Conservation (phyloP, 2,329 filamentous ascomycete genomes). For the Beauveria varroae region DNA sequence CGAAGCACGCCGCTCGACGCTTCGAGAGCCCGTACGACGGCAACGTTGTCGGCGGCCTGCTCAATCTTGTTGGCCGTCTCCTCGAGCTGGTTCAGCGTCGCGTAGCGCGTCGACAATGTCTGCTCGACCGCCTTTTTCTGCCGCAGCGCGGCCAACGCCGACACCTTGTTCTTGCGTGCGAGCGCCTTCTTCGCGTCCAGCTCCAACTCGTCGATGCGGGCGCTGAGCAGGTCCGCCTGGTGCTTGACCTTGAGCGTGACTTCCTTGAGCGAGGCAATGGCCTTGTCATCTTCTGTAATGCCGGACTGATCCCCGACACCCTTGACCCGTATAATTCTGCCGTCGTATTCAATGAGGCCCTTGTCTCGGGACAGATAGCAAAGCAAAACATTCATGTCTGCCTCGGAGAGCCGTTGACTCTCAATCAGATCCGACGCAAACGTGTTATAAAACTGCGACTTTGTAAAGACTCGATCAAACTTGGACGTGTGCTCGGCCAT, state of each 20-base stretch:
- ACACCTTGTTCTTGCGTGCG: slow-evolving; percentile 59
- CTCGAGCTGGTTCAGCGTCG: slow-evolving; percentile 73
- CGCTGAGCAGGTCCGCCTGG: slow-evolving; percentile 59
- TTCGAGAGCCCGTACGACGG: slow-evolving; percentile 77
- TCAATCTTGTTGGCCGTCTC: slow-evolving; percentile 77
- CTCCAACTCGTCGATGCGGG: slow-evolving; percentile 59
- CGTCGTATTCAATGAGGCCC: slow-evolving; percentile 50
- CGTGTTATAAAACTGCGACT: slow-evolving; percentile 52
- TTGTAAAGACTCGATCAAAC: slow-evolving; percentile 62
- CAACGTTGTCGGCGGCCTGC: slow-evolving; percentile 76
- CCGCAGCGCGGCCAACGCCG: slow-evolving; percentile 70
- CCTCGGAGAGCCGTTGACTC: slow-evolving; percentile 45
- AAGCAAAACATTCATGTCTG: slow-evolving; percentile 63
- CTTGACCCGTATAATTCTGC: slow-evolving; percentile 68
- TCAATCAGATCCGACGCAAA: slow-evolving; percentile 47
- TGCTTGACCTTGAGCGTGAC: slow-evolving; percentile 67
- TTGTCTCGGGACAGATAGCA: slow-evolving; percentile 63
- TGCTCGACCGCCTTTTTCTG: slow-evolving; percentile 76
- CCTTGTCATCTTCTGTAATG: slow-evolving; percentile 71
- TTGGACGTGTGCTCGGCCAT: slow-evolving; percentile 36
- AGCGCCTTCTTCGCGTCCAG: slow-evolving; percentile 63
- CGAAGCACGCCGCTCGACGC: slow-evolving; percentile 65
- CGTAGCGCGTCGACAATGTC: slow-evolving; percentile 62
- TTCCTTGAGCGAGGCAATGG: slow-evolving; percentile 77
- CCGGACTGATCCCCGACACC: slow-evolving; percentile 36